These are phyloP conservation scores for Achaetomium macrosporum DNA, from an alignment of 2,329 filamentous ascomycete genomes.

Conservation along the genomic window DNA sequence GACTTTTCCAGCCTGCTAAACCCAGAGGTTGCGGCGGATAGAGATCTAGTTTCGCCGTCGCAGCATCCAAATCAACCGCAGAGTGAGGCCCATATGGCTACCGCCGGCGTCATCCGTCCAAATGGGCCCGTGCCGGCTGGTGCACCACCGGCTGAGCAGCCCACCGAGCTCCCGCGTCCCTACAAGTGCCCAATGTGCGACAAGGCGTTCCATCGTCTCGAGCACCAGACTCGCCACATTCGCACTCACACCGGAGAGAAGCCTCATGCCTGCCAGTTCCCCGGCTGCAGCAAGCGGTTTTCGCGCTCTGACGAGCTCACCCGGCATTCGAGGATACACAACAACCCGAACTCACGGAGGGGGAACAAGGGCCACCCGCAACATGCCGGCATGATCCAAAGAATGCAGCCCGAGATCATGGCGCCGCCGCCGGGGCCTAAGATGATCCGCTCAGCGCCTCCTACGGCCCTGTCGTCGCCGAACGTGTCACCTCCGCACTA, in stretches of 20 bases:
- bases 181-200: conserved; percentile 99
- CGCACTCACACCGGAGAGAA: conserved; percentile 97
- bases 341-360: conserved; percentile 92
- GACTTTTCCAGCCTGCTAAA: conserved; percentile 73
- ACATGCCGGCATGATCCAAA: conserved; percentile 38
- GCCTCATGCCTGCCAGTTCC: conserved; percentile 91
- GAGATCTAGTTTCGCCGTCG: conserved; percentile 19
- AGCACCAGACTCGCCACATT: conserved; percentile 89
- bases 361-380: conserved; percentile 69
- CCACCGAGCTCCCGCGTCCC: conserved; percentile 75
- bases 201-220: conserved; percentile 95
- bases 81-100: conserved; percentile 32
- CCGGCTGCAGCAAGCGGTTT: conserved; percentile 95
- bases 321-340: conserved; percentile 95
- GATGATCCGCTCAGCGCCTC: conserved; percentile 81
- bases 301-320: conserved; percentile 95
- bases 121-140: conserved; percentile 54
- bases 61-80: conserved; percentile 26
- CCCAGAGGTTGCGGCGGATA: conserved; percentile 36
- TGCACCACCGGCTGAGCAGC: conserved; percentile 55
- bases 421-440: conserved; percentile 67
- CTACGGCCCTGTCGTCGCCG: conserved; percentile 81
- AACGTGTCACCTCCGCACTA: conserved; percentile 95
- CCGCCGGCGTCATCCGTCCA: conserved; percentile 53
- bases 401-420: conserved; percentile 61